These are phyloP conservation scores for Microstegium vimineum DNA, from an alignment of 176 grass and related monocot species.

Conservation along the genomic window DNA sequence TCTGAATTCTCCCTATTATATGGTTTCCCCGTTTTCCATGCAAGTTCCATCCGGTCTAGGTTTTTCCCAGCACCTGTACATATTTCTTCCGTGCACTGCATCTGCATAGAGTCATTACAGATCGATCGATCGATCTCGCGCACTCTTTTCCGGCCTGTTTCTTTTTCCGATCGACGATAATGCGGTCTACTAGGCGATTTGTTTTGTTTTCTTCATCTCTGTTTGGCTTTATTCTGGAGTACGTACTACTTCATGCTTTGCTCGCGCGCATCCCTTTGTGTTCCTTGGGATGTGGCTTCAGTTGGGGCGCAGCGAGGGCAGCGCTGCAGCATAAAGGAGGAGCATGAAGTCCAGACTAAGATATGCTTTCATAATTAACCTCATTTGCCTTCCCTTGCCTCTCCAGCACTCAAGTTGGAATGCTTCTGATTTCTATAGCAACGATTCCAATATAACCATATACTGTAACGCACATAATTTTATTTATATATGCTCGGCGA, in stretches of 20 bases:
- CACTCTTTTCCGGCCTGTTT: not conserved
- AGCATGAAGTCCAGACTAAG: conserved; percentile 41
- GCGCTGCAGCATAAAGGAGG: conserved; percentile 29
- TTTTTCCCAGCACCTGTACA: conserved; percentile 2
- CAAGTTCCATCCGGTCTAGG: conserved; percentile 25
- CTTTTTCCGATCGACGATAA: not conserved
- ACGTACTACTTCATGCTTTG: not conserved
- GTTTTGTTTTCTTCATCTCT: conserved; percentile 15
- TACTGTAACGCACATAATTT: conserved; percentile 25
- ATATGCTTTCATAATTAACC: conserved; percentile 40
- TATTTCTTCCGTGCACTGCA: conserved; percentile 5
- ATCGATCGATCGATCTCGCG: not conserved
- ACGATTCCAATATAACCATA: not conserved
- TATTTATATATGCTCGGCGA: conserved; percentile 6
- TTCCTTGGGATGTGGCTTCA: conserved; percentile 35
- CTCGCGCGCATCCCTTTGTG: conserved; percentile 6
- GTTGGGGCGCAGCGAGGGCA: conserved; percentile 30
- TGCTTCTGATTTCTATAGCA: not conserved
- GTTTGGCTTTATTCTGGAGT: conserved; percentile 33
- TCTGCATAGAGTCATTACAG: not conserved
- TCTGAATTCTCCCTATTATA: not conserved
- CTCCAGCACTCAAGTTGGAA: conserved; percentile 17
- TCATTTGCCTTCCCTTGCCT: conserved; percentile 17
- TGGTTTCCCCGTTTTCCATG: not conserved
- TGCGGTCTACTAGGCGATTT: conserved; percentile 15